These are phyloP conservation scores for Coemansia sp. DNA, from an alignment of 192 early-diverging fungal species.

Conservation along the genomic window DNA sequence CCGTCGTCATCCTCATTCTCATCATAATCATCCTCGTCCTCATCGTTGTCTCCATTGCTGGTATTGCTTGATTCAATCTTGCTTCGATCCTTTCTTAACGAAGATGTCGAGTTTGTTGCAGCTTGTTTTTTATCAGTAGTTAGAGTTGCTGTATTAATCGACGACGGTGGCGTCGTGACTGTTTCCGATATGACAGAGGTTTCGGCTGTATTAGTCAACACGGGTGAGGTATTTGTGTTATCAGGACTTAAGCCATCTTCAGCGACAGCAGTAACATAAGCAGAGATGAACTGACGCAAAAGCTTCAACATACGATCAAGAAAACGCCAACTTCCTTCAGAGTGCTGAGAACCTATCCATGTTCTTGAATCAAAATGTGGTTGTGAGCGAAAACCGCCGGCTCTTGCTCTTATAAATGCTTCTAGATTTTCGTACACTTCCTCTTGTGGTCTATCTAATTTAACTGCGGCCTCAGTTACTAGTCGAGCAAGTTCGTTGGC, in stretches of 20 bases:
- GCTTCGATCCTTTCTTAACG: conserved; percentile 10
- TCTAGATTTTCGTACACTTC: conserved; percentile 13
- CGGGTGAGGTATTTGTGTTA: neutral
- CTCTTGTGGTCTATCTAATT: conserved; percentile 11
- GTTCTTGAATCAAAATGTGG: conserved; percentile 16
- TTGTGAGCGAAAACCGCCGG: conserved; percentile 1
- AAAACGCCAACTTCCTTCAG: conserved; percentile 25
- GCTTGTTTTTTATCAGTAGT: neutral
- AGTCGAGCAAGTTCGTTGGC: conserved; percentile 18
- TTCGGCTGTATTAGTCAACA: neutral
- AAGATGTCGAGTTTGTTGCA: neutral
- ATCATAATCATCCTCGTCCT: conserved; percentile 14
- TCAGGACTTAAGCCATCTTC: conserved; percentile 8
- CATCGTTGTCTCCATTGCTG: conserved; percentile 10
- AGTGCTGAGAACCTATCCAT: conserved; percentile 11
- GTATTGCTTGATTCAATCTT: conserved; percentile 3
- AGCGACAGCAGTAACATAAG: conserved; percentile 31
- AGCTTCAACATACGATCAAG: conserved; percentile 33
- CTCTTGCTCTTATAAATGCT: conserved; percentile 25
- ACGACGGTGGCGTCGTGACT: neutral
- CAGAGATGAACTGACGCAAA: conserved; percentile 22
- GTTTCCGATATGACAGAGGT: neutral
- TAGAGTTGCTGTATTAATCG: neutral
- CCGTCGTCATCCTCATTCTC: conserved; percentile 18
- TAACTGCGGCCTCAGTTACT: conserved; percentile 15